Conservation (phyloP, 2,329 filamentous ascomycete species). For the Penicillium sp. region DNA sequence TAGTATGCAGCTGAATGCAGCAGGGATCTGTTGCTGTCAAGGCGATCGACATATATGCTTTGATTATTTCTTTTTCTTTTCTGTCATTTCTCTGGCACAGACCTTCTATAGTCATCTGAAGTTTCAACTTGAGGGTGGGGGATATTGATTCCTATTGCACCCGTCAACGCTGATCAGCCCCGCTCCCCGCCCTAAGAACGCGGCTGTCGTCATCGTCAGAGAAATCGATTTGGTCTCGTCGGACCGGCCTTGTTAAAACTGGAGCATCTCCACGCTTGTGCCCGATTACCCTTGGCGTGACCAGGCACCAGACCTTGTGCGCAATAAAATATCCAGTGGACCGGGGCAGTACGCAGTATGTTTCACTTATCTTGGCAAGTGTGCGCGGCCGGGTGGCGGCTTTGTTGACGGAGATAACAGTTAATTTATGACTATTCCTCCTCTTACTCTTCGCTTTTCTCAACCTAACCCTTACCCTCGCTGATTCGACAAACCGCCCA, state of each 20-base stretch:
- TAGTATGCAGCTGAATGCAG: neutral
- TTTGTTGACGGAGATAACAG: constrained; percentile 9
- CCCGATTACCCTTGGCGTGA: constrained; percentile 8
- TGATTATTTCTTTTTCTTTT: neutral
- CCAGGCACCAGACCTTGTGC: neutral
- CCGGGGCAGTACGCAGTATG: neutral
- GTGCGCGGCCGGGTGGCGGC: constrained; percentile 5
- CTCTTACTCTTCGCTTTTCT: neutral
- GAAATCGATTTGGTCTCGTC: constrained; percentile 1
- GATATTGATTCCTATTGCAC: neutral
- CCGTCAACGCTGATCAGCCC: constrained; percentile 7
- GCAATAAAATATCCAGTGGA: neutral
- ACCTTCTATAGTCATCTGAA: neutral
- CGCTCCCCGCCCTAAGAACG: constrained; percentile 8
- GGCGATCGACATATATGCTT: neutral
- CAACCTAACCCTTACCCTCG: neutral
- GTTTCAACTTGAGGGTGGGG: neutral
- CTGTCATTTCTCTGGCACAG: neutral
- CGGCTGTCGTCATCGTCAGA: constrained; percentile 16
- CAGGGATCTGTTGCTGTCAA: neutral
- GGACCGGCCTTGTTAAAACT: constrained; percentile 1
- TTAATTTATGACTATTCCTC: neutral
- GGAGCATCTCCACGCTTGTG: constrained; percentile 6
- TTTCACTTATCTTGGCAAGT: constrained; percentile 15
- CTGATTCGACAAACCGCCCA: constrained; percentile 13